Base-by-base conservation (phyloP, 108 stramenopile genomes). In the Schizochytrium sp. region DNA sequence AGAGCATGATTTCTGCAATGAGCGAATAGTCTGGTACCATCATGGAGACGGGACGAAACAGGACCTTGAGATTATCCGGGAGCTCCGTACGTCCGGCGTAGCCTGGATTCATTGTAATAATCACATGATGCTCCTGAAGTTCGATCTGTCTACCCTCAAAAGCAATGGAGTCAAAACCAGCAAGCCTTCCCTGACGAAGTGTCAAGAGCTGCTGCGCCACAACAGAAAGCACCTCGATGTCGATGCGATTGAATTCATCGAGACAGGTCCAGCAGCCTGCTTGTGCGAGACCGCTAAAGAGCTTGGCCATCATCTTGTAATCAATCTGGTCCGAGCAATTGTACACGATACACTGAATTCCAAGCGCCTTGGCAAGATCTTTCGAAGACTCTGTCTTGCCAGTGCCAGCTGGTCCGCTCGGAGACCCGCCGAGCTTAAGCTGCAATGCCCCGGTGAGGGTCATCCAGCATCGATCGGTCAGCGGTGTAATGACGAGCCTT, bases 401-500 rank as follows among this genome's bases (percentile, higher is more conserved):
- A 5, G 94, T 94, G 18, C 94, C 94, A 12, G 93, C 93, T 16
- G 94, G 94, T 16, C 93, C 94, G 5, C 90, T 41, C 0, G 93
- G 93, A 57, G 89, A 88, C 16, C 91, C 93, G 12, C 94, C 93
- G 43, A 94, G 91, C 47, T 91, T 91, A 16, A 93, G 59, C 57
- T 92, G 89, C 21, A 93, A 51, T 4, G 94, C 93, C 16, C 91
- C 90, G 21, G 93, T 94, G 44, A 93, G 89, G 8, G 93, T 93
- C 89, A 94, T 93, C 93, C 93, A 94, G 91, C 93, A 93, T 8
- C 94, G 88, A 47, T 94, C 94, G 18, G 94, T 94, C n/a, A 94
- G 92, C 41, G 94, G 94, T 14, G 94, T 94, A 28, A 94, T 92
- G 12, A 94, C 94, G 12, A 94, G 89, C 19, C 93, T 90, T 5